A percentile compares a stretch with the other conserved stretches of the same genome.
These are phyloP conservation scores for Dalbergia cochinchinensis DNA, from an alignment of 306 rosid genomes.

Conservation along the genomic window DNA sequence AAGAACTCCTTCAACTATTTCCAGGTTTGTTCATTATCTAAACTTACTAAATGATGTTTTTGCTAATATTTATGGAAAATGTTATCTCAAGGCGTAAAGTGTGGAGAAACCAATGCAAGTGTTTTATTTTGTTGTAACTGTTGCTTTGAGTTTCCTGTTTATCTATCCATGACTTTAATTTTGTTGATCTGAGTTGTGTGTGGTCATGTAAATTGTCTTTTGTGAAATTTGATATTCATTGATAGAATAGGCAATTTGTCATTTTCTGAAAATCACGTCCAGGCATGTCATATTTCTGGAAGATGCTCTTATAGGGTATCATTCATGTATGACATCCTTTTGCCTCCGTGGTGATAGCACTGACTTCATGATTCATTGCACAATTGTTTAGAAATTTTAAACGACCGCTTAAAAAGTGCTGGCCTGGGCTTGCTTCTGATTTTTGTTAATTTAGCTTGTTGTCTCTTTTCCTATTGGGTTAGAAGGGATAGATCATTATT, in stretches of 20 bases:
- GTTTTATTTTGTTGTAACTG: not conserved
- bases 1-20: slow-evolving; percentile 89
- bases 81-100: slow-evolving; percentile 4
- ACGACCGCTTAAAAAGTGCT: slow-evolving; percentile 25
- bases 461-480: not conserved
- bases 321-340: not conserved
- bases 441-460: not conserved
- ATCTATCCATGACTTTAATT: not conserved
- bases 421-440: slow-evolving; percentile 27
- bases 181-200: slow-evolving; percentile 7
- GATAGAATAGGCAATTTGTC: not conserved
- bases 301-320: not conserved
- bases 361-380: not conserved
- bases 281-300: slow-evolving; percentile 1
- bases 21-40: slow-evolving; percentile 70
- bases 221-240: slow-evolving; percentile 11
- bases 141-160: slow-evolving; percentile 30
- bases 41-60: slow-evolving; percentile 10
- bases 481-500: slow-evolving; percentile 11
- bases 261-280: not conserved
- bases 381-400: not conserved
- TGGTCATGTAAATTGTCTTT: not conserved
- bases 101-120: slow-evolving; percentile 25
- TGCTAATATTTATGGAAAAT: slow-evolving; percentile 5
- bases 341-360: not conserved